These are phyloP conservation scores for Cicer bijugum DNA, from an alignment of 306 rosid genomes.

Conservation along the genomic window DNA sequence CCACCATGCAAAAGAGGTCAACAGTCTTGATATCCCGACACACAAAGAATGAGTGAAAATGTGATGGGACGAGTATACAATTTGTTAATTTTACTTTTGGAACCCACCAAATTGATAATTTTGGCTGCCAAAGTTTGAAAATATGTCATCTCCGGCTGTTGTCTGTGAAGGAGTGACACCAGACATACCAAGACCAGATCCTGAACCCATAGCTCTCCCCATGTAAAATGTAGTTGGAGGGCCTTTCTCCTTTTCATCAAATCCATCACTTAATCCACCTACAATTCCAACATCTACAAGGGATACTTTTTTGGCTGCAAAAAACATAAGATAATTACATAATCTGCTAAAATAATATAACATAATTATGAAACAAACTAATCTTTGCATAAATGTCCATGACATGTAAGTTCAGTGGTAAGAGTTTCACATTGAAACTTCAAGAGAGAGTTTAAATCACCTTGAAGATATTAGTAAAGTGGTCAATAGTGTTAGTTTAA, in stretches of 20 bases:
- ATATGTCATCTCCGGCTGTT: conserved; percentile 61
- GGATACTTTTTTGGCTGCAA: conserved; percentile 86
- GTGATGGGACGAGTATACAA: conserved; percentile 15
- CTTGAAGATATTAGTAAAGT: too few relatives aligned
- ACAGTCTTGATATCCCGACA: conserved; percentile 42
- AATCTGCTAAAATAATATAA: conserved; percentile 27
- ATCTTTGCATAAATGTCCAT: neutral
- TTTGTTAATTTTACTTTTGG: conserved; percentile 64
- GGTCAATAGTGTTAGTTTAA: too few relatives aligned
- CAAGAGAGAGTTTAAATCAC: too few relatives aligned
- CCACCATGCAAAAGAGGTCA: conserved; percentile 48
- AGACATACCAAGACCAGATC: conserved; percentile 82
- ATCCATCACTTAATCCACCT: conserved; percentile 79
- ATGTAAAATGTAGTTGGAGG: conserved; percentile 69
- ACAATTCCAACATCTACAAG: conserved; percentile 80
- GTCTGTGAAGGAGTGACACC: conserved; percentile 68
- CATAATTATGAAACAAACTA: neutral
- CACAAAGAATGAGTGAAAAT: conserved; percentile 50
- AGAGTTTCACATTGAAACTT: too few relatives aligned
- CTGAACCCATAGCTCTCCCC: conserved; percentile 97
- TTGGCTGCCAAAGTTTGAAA: conserved; percentile 67
- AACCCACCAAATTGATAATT: conserved; percentile 77
- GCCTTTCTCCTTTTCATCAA: conserved; percentile 80
- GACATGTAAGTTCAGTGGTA: too few relatives aligned
- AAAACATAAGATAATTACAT: conserved; percentile 30